Evolutionary conservation across 768 basidiomycete genomes (phyloP).

Genomic region (Hygrocybe coccinea): DNA sequence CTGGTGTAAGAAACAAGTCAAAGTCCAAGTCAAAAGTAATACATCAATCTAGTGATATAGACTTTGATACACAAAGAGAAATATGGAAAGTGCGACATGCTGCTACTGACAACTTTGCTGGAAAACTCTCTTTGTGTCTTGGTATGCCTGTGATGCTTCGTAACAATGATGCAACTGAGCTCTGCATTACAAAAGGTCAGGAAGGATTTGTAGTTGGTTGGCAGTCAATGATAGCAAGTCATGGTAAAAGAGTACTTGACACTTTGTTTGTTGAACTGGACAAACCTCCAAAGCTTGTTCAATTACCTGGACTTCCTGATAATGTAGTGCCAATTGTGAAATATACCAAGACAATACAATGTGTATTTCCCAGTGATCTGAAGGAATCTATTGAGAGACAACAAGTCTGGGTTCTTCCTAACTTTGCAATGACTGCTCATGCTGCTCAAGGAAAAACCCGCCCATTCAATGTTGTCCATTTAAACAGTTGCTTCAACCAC

Average conservation of each 20-base stretch:
- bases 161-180: slow-evolving; percentile 22
- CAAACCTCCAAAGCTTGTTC: slow-evolving; percentile 8
- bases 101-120: slow-evolving; percentile 23
- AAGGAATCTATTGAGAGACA: slow-evolving; percentile 9
- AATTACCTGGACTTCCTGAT: slow-evolving; percentile 7
- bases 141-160: slow-evolving; percentile 33
- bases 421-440: slow-evolving; percentile 29
- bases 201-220: slow-evolving; percentile 28
- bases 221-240: slow-evolving; percentile 3
- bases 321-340: slow-evolving; percentile 16
- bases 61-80: slow-evolving; percentile 9
- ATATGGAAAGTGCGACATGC: slow-evolving; percentile 24
- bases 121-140: slow-evolving; percentile 26
- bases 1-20: neutral
- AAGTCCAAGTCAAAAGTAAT: neutral
- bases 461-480: slow-evolving; percentile 25
- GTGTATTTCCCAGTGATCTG: slow-evolving; percentile 15
- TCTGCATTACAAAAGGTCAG: slow-evolving; percentile 22
- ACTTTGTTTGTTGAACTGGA: slow-evolving; percentile 11
- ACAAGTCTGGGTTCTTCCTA: slow-evolving; percentile 23
- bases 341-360: neutral
- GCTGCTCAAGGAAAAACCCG: slow-evolving; percentile 25
- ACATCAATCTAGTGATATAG: neutral
- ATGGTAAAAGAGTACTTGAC: slow-evolving; percentile 23
- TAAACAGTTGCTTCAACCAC: slow-evolving; percentile 12